These are phyloP conservation scores for Purshia tridentata DNA, from an alignment of 306 rosid species.

Conservation along the genomic window DNA sequence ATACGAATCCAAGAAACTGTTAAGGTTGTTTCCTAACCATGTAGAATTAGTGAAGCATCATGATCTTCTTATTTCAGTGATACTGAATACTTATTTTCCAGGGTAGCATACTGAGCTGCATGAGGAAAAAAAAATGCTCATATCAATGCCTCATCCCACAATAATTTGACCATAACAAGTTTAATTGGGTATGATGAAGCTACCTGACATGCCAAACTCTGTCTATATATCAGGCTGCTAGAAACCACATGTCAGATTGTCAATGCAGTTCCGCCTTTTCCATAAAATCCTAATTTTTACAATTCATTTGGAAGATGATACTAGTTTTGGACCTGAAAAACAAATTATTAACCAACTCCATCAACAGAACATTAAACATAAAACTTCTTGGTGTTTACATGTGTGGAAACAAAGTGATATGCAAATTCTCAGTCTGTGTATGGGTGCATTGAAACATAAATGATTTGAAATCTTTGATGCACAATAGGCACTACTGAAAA, in stretches of 20 bases:
- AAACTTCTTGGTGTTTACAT: not conserved
- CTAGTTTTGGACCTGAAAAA: not conserved
- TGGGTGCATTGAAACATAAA: slow-evolving; percentile 10
- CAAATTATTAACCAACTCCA: not conserved
- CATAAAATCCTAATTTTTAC: not conserved
- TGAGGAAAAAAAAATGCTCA: not conserved
- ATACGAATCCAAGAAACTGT: not conserved
- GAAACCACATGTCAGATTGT: not conserved
- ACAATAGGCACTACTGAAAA: not conserved
- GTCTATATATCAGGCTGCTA: not conserved
- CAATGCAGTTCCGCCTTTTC: slow-evolving; percentile 3
- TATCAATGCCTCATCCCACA: not conserved
- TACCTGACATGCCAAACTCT: not conserved
- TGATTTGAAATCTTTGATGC: not conserved
- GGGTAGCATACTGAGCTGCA: not conserved
- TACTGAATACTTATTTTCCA: not conserved
- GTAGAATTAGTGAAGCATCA: not conserved
- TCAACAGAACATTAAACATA: not conserved
- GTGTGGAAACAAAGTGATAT: not conserved
- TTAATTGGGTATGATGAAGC: not conserved
- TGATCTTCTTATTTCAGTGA: not conserved
- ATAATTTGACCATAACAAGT: not conserved
- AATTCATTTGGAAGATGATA: not conserved
- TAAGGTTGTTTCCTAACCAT: not conserved
- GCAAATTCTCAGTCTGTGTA: slow-evolving; percentile 21